Evolutionary conservation across 2,329 filamentous ascomycete species (phyloP), one percentile per base, ranked within the genome.

Genomic region (Monosporascus sp.): DNA sequence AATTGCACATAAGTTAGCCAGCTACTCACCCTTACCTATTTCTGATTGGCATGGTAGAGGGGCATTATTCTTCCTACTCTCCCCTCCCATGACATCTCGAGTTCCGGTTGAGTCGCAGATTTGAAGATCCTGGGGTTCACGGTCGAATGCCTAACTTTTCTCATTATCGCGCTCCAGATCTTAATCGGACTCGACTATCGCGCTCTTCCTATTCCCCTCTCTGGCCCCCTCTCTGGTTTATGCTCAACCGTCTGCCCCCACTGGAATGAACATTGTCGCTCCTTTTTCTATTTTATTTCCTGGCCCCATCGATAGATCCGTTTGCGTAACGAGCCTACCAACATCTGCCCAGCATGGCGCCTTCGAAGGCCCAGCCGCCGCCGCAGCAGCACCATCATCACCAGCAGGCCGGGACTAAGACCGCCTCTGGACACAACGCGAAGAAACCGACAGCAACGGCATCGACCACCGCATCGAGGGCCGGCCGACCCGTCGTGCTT

Each of bases 81-180:
- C 19, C 20, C 14, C 20, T 35, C 52, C 56, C 52, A 65, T 62
- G 61, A 60, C 55, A 61, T 55, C 58, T 59, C 49, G 57, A 64
- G 62, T 61, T 61, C 49, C 48, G 62, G 58, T 60, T 63, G 60
- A 65, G 60, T 66, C 56, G 58, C 61, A 59, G 57, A 58, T 59
- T 63, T 55, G 49, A 48, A 57, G 63, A 50, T 63, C 55, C 46
- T 55, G 54, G 55, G 55, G 44, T 40, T 50, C 52, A 57, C 35
- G 52, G 50, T 53, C 55, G 62, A 56, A 58, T 61, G 58, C 55
- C 59, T 27, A 53, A 54, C 20, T 55, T 27, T 50, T 57, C 51
- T 55, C 49, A 48, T 53, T 53, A 43, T 52, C 48, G 57, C 61
- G 57, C 55, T 55, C 59, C 57, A 58, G 56, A 58, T 59, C 56